Evolutionary conservation across 2,329 filamentous ascomycete genomes (phyloP), one percentile per base, ranked within the genome.

Genomic region (Beauveria asiatica): DNA sequence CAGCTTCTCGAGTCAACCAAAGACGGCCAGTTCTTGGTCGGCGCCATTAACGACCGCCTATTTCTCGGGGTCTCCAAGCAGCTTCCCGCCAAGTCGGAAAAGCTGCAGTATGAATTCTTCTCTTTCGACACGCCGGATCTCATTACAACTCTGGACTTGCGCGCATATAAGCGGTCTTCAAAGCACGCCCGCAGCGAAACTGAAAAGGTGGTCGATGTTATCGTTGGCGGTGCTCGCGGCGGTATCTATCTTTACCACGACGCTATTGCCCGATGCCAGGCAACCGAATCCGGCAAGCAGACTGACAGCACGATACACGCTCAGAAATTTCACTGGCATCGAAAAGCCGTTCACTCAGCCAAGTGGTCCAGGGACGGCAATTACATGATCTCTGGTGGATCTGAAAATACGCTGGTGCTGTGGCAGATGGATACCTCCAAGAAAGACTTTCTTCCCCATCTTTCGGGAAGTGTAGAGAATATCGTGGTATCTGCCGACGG

Each of bases 361-460:
- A 96, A 94, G 73, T 97, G 92, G 89, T 97, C 94, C 16, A 80
- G 80, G 65, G 94, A 99, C 79, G 92, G 93, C 90, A 92, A 96
- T 70, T 99, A 99, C 72, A 76, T 99, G 62, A 87, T 99, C 57
- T 97, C 94, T 60, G 94, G 94, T 69, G 94, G 94, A 37, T 85
- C 86, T 23, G 94, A 99, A 74, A 92, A 91, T 8, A 89, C 91
- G 21, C 79, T 99, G 46, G 90, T 96, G 9, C 78, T 97, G 37
- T 97, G 92, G 92, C 94, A 99, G 74, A 79, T 97, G 61, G 90
- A 95, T 65, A 97, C 93, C 0, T 86, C 86, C 64, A 87, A 87
- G 70, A 85, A 85, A 68, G 88, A 94, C 69, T 90, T 87, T 69
- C 77, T 99, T 30, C 94, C 94, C n/a, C 92, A 97, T 80, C 80